A percentile compares a stretch with the other conserved stretches of the same genome.
Conservation (phyloP, 805 yeast species). For the Candida adriatica region DNA sequence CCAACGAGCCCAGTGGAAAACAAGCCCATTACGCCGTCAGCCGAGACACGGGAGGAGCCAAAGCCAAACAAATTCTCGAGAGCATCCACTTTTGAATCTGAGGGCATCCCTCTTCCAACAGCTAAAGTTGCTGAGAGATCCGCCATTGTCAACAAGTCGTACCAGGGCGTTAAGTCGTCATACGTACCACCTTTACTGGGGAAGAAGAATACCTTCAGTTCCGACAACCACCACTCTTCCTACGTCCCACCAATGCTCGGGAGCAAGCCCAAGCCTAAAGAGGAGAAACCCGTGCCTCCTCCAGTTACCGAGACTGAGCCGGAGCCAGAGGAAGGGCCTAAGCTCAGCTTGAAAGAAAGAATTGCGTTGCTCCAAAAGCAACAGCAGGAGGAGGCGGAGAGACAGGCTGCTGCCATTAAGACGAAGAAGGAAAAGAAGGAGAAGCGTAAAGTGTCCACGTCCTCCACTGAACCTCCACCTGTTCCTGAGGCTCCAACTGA, state of each 20-base stretch:
- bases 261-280: conserved; percentile 7
- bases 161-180: conserved; percentile 23
- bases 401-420: conserved; percentile 53
- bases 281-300: conserved; percentile 24
- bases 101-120: conserved; percentile 12
- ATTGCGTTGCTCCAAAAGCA: conserved; percentile 77
- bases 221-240: conserved; percentile 19
- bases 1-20: conserved; percentile 5
- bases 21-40: not conserved
- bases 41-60: not conserved
- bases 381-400: conserved; percentile 73
- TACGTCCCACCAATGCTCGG: conserved; percentile 23
- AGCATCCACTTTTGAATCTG: conserved; percentile 4
- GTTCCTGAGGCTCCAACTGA: conserved; percentile 1
- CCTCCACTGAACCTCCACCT: not conserved
- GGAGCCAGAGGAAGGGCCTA: conserved; percentile 56
- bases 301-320: conserved; percentile 24
- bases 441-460: conserved; percentile 21
- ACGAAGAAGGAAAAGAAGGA: conserved; percentile 46
- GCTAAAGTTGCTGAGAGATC: conserved; percentile 10
- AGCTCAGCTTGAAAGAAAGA: conserved; percentile 78
- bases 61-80: conserved; percentile 10
- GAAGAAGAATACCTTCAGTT: conserved; percentile 7
- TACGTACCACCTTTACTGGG: conserved; percentile 23
- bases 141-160: conserved; percentile 8